Conservation (phyloP, 495 filamentous ascomycete species). For the Aspergillus diversus region DNA sequence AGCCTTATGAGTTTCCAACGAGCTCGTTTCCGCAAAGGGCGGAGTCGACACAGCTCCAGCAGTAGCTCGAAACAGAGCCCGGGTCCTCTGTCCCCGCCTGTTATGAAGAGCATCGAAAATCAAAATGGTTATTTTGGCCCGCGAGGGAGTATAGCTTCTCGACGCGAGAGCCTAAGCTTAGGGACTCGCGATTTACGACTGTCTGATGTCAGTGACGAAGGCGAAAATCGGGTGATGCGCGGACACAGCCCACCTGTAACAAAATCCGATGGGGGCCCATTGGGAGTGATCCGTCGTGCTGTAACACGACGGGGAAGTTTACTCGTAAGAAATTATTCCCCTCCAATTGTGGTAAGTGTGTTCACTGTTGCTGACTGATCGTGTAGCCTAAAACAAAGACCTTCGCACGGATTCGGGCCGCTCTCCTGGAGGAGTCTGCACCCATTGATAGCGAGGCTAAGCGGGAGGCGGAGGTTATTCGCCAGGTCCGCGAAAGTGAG, state of each 20-base stretch:
- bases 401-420: constrained; percentile 90
- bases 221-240: constrained; percentile 50
- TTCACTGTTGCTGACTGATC: constrained; percentile 16
- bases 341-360: too few species aligned
- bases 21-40: constrained; percentile 57
- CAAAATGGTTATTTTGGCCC: constrained; percentile 51
- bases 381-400: constrained; percentile 87
- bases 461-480: constrained; percentile 91
- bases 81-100: constrained; percentile 63
- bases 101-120: constrained; percentile 63
- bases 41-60: constrained; percentile 68
- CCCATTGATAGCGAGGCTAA: constrained; percentile 87
- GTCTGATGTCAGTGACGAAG: constrained; percentile 85
- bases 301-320: constrained; percentile 89
- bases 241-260: constrained; percentile 48
- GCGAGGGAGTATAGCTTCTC: constrained; percentile 54
- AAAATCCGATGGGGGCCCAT: constrained; percentile 46
- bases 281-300: constrained; percentile 59
- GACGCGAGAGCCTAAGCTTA: constrained; percentile 83
- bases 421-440: constrained; percentile 81
- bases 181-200: constrained; percentile 85
- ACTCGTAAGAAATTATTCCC: constrained; percentile 59
- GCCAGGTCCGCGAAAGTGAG: constrained; percentile 83
- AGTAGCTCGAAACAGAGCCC: constrained; percentile 73
- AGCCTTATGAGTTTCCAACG: constrained; percentile 78